Base-by-base conservation (phyloP, 73 alveolate species). In the Paramecium sonneborni region DNA sequence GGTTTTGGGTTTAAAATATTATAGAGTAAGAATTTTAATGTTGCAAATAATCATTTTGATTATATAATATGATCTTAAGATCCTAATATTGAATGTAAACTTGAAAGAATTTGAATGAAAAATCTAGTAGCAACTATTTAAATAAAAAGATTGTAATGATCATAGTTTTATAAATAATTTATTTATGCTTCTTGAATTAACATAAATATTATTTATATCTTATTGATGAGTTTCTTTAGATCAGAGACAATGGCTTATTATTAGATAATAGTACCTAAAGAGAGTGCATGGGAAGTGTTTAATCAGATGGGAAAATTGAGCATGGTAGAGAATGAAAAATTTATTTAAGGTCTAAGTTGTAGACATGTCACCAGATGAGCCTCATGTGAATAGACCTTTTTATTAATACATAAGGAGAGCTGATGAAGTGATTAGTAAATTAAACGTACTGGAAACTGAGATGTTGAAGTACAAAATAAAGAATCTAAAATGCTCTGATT, bases 221-320 rank as follows among this genome's bases (percentile, higher is more conserved):
- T 72, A 72, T 72, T 35, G 26, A 95, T 96, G 99, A 95, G 97
- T 70, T 58, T 96, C 85, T 46, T 96, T 41, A 92, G 99, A 82
- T 96, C 99, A 28, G 99, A 98, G 85, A 95, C 92, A 67, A 98
- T 98, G 99, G 79, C 95, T 46, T 97, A 97, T 72, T 97, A 95
- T 93, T 96, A 97, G 96, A 92, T 98, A 35, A 92, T 96, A 28
- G 95, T 98, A 28, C 97, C 98, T 32, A 95, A 95, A 86, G 99
- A 98, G 74, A 94, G 95, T 41, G 99, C 97, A 9, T 94, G 96
- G 93, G 98, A 96, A 43, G 94, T 97, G 30, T 91, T 97, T 88
- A 96, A 97, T 90, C 98, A 97, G 85, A 70, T 98, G 76, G 99
- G 99, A 41, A 95, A 95, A 86, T 89, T 94, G 55, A 38, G 57